Base-by-base conservation (phyloP, 257 asterid species). In the Ilex asprella region DNA sequence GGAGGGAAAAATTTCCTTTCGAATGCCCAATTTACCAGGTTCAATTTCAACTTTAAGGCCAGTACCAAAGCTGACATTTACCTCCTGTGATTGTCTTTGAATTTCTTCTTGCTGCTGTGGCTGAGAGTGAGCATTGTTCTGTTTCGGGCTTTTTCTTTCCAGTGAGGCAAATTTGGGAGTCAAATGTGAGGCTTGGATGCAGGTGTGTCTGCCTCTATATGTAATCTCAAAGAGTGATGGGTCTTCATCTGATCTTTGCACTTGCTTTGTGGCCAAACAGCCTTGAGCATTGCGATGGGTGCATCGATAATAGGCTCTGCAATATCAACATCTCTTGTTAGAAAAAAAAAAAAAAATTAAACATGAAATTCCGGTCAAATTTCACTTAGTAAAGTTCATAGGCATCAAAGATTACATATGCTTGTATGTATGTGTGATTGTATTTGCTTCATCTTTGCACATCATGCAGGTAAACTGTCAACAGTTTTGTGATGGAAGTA, bases 281-380 rank as follows among this genome's bases (percentile, higher is more conserved):
- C 95, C 95, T 65, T 87, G 89, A 3, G 94, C 75, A 30, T 79
- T 58, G 29, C 83, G 84, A 71, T 88, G 91, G 30, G 95, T 88
- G 80, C 98, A 91, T 58, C 98, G 55, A 31, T 88, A 91, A 55
- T 91, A 91, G 0, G 95, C 89, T 75, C 98, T 91, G 83, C 39
- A 13, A 67, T 13, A 9, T 6, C 64, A 49, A 15, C 54, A 49
- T 4, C 3, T 35, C 41, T 35, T 35, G 41, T 35, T 35, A 35
- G 41, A 7, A 35, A 7, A 35, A 35, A 35, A 35, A 2, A 35
- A 35, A 35, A 35, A 35, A 35, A 35, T 35, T 35, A 35, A 35
- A 21, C 27, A 21, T 21, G 27, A 21, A 21, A 21, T 21, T 21
- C 27, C 8, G 41, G 8, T 35, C 41, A 35, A 35, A 35, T 35